phyloP scores from a whole-genome alignment of 495 filamentous ascomycete genomes.

The Xylaria bambusicola region DNA sequence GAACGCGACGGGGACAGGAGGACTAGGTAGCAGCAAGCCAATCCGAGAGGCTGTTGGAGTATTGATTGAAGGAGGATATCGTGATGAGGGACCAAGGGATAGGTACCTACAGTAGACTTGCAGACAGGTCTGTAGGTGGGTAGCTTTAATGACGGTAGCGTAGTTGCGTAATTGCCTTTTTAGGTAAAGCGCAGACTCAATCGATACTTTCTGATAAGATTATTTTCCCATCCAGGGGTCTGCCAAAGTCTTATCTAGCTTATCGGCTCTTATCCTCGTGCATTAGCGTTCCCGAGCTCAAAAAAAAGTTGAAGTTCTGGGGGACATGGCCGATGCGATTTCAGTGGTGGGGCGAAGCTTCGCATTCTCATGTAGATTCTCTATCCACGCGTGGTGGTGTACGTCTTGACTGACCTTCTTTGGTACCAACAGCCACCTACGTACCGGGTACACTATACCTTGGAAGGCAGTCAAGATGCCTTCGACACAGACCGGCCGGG shows the following conservation, averaged over 20 bases:
- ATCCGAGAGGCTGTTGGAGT: too few relatives aligned
- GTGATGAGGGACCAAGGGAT: background rate
- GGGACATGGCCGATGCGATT: slow-evolving; percentile 10
- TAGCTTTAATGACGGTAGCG: too few relatives aligned
- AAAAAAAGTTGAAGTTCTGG: slow-evolving; percentile 18
- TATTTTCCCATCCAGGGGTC: too few relatives aligned
- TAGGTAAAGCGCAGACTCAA: background rate
- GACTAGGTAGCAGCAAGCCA: slow-evolving; percentile 8
- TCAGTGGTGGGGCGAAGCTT: slow-evolving; percentile 15
- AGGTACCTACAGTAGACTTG: background rate
- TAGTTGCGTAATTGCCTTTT: too few relatives aligned
- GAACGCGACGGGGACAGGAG: background rate
- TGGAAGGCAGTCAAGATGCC: slow-evolving; percentile 39
- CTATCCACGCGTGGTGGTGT: background rate
- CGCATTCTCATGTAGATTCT: background rate
- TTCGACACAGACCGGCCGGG: slow-evolving; percentile 63
- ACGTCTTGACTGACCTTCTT: background rate
- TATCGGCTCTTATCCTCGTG: slow-evolving; percentile 8
- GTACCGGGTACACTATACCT: background rate
- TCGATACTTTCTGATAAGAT: background rate
- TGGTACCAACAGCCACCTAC: background rate
- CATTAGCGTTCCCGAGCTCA: slow-evolving; percentile 19
- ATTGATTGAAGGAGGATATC: too few relatives aligned
- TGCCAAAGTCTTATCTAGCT: slow-evolving; percentile 1
- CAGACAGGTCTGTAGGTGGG: background rate